Evolutionary conservation across 1,284 basidiomycete genomes (phyloP).

Genomic region (Flammula alnicola): DNA sequence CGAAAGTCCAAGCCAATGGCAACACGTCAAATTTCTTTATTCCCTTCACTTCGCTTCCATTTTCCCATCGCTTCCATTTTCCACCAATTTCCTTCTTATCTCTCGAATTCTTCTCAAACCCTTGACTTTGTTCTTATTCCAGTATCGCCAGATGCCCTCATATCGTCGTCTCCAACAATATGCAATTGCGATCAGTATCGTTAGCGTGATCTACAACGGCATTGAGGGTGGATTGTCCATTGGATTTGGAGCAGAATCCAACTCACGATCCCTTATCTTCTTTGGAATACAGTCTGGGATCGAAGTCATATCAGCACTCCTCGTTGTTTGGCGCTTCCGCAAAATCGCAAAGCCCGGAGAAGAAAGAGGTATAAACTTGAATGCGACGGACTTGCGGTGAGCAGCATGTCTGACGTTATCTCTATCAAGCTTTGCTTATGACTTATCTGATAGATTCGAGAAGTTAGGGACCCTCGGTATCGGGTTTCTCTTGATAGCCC

Average conservation of each 20-base stretch:
- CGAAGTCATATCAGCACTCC: slow-evolving; percentile 45
- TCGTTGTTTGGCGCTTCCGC: slow-evolving; percentile 49
- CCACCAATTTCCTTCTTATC: too few relatives aligned
- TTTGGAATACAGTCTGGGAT: slow-evolving; percentile 56
- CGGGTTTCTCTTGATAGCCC: slow-evolving; percentile 40
- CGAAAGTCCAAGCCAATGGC: too few relatives aligned
- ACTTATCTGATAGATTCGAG: slow-evolving; percentile 39
- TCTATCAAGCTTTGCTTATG: not conserved
- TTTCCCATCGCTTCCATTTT: too few relatives aligned
- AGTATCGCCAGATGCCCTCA: slow-evolving; percentile 6
- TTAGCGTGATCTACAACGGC: slow-evolving; percentile 37
- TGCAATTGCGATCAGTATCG: slow-evolving; percentile 39
- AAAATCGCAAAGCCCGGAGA: slow-evolving; percentile 36
- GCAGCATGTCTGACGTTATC: not conserved
- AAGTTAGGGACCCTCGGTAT: slow-evolving; percentile 40
- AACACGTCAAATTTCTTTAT: too few relatives aligned
- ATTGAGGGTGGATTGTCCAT: slow-evolving; percentile 46
- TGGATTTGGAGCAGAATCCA: slow-evolving; percentile 47
- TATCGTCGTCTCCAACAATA: slow-evolving; percentile 32
- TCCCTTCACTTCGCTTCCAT: too few relatives aligned
- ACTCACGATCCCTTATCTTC: slow-evolving; percentile 52
- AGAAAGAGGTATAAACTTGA: slow-evolving; percentile 28
- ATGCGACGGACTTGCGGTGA: slow-evolving; percentile 34
- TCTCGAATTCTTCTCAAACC: too few relatives aligned
- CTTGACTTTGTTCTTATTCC: not conserved